phyloP scores from a whole-genome alignment of 495 filamentous ascomycete species.

The Trichoderma asperelloides region DNA sequence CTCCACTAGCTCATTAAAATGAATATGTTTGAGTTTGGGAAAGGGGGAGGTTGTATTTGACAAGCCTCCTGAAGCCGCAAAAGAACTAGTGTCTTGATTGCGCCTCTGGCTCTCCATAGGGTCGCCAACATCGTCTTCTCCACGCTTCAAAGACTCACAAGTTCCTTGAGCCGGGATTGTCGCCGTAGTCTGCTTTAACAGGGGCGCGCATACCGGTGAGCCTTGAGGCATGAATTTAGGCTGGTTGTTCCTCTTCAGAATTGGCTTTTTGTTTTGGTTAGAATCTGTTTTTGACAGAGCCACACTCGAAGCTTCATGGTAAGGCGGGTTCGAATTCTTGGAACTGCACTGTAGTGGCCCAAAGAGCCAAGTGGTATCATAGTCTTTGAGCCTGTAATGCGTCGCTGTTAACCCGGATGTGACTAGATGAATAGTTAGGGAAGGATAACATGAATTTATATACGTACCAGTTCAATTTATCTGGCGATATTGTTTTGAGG shows the following conservation, averaged over 20 bases:
- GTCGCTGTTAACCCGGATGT: too few relatives aligned
- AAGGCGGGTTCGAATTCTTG: conserved; percentile 28
- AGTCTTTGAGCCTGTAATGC: conserved; percentile 76
- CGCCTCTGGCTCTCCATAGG: too few relatives aligned
- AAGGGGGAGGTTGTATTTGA: conserved; percentile 61
- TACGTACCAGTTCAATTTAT: conserved; percentile 78
- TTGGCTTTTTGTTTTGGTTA: conserved; percentile 61
- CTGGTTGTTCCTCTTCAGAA: conserved; percentile 91
- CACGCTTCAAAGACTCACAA: conserved; percentile 27
- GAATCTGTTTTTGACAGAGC: conserved; percentile 69
- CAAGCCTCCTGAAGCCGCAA: conserved; percentile 44
- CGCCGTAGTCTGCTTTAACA: conserved; percentile 88
- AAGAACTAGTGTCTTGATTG: conserved; percentile 44
- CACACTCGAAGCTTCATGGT: conserved; percentile 42
- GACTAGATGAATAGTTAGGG: too few relatives aligned
- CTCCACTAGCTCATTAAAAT: conserved; percentile 91
- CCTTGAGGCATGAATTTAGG: conserved; percentile 91
- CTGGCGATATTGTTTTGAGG: conserved; percentile 76
- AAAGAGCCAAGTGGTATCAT: conserved; percentile 96
- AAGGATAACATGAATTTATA: conserved; percentile 11
- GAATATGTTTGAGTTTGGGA: conserved; percentile 70
- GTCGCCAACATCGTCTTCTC: too few relatives aligned
- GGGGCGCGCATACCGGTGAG: conserved; percentile 80
- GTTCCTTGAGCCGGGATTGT: conserved; percentile 81
- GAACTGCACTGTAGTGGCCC: conserved; percentile 69